A percentile compares a stretch with the other conserved stretches of the same genome.
These are phyloP conservation scores for sorghum (Sorghum bicolor) DNA, from an alignment of 176 grass and related monocot species.

Conservation along the genomic window Sorghum_bicolor_NCBIv3 NC_012872.2:2097501-2098000, in stretches of 20 bases:
- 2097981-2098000: neutral
- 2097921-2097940: conserved; percentile 25
- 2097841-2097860: conserved; percentile 49
- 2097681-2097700: conserved; percentile 59
- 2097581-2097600: conserved; percentile 68
- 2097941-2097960: neutral
- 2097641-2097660: conserved; percentile 51
- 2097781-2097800: conserved; percentile 48
- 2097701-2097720: no score
- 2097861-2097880: conserved; percentile 42
- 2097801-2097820: conserved; percentile 86
- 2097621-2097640: conserved; percentile 62
- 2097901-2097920: conserved; percentile 50
- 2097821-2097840: conserved; percentile 79
- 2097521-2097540: conserved; percentile 87
- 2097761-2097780: neutral
- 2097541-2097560: conserved; percentile 52
- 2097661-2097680: conserved; percentile 72
- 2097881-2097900: conserved; percentile 43
- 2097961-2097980: neutral
- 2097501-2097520: conserved; percentile 58
- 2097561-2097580: conserved; percentile 66
- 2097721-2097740: no score
- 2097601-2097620: conserved; percentile 56
- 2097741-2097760: neutral